Evolutionary conservation across 208 protist genomes (phyloP).

Genomic region (Angomonas deanei): DNA sequence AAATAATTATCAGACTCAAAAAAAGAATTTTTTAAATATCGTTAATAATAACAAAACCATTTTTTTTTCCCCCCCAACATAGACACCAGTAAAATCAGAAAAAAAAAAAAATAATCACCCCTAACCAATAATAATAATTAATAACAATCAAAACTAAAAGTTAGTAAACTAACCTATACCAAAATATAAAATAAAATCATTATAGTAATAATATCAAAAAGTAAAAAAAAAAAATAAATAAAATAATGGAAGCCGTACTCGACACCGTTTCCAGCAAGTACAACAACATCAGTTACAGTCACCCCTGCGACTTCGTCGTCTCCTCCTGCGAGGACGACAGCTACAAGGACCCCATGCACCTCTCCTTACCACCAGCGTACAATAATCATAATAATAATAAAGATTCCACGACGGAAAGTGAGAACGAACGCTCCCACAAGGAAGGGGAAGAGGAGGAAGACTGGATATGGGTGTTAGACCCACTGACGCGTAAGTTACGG

Average conservation of each 20-base stretch:
- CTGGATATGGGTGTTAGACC: conserved; percentile 89
- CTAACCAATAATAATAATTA: no score
- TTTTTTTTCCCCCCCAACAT: not conserved
- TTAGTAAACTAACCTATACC: no score
- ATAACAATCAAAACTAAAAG: no score
- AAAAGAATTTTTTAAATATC: not conserved
- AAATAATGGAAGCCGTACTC: not conserved
- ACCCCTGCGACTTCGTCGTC: not conserved
- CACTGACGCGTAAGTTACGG: conserved; percentile 79
- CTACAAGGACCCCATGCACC: not conserved
- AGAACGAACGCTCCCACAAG: not conserved
- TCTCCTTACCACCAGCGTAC: no score
- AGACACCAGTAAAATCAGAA: no score
- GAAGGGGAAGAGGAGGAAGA: conserved; percentile 34
- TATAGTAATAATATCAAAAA: no score
- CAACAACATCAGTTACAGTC: not conserved
- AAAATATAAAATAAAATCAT: no score
- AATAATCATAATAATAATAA: no score
- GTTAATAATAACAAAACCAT: not conserved
- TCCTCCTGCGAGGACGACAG: not conserved
- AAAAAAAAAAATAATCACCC: no score
- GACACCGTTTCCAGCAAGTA: not conserved
- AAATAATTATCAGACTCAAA: not conserved
- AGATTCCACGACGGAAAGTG: no score
- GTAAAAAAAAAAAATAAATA: not conserved